Conservation (phyloP, 2,329 filamentous ascomycete genomes). For the Xenosphaeropsis pyriputrescens region DNA sequence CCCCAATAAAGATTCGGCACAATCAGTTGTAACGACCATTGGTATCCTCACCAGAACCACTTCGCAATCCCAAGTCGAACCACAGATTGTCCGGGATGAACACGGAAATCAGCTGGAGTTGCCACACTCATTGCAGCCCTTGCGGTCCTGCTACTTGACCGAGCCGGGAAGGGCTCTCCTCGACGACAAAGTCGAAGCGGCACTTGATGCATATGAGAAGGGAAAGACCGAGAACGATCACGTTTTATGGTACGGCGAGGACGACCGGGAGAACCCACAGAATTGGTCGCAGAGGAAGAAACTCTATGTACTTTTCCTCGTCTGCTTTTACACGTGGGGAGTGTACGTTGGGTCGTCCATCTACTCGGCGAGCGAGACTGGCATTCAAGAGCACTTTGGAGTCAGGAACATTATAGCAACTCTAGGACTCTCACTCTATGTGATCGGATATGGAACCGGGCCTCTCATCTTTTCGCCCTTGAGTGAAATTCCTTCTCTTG, state of each 20-base stretch:
- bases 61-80: no score
- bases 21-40: no score
- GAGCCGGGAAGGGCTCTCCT: no score
- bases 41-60: no score
- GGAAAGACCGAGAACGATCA: no score
- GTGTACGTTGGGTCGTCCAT: conserved; percentile 36
- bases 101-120: no score
- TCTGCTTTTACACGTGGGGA: conserved; percentile 42
- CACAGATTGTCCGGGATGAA: no score
- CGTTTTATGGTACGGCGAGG: conserved; percentile 38
- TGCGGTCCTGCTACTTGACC: no score
- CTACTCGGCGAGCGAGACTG: conserved; percentile 28
- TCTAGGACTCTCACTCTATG: conserved; percentile 53
- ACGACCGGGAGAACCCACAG: conserved; percentile 38
- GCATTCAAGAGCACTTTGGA: conserved; percentile 35
- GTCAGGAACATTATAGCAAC: conserved; percentile 35
- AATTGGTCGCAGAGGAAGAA: conserved; percentile 34
- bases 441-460: conserved; percentile 56
- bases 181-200: no score
- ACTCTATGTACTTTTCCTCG: conserved; percentile 24
- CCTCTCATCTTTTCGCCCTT: conserved; percentile 60
- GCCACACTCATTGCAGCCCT: no score
- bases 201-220: no score
- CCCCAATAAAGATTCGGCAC: no score
- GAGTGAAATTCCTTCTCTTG: conserved; percentile 52